Evolutionary conservation across 202 grass and related monocot species (phyloP).

Genomic region (Digitaria exilis): DNA sequence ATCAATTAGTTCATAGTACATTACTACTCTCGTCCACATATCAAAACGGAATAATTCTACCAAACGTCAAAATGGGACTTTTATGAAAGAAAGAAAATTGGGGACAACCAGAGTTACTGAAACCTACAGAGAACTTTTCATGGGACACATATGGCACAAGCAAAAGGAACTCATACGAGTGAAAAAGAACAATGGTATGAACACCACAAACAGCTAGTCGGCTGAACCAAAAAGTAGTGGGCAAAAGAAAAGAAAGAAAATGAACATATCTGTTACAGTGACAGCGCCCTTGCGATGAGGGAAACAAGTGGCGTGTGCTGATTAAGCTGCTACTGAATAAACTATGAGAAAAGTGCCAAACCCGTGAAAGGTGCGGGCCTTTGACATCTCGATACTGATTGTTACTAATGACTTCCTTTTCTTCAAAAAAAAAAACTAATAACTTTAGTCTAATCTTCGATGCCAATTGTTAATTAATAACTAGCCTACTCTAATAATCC

Average conservation of each 20-base stretch:
- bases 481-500: conserved; percentile 2
- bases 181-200: conserved; percentile 10
- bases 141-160: conserved; percentile 4
- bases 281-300: neutral
- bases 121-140: conserved; percentile 13
- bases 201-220: neutral
- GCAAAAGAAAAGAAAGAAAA: neutral
- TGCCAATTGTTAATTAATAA: conserved; percentile 1
- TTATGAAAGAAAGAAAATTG: conserved; percentile 7
- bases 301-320: conserved; percentile 39
- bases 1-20: neutral
- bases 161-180: neutral
- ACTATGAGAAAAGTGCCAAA: conserved; percentile 4
- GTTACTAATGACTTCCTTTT: neutral
- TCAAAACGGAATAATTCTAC: neutral
- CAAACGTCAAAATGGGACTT: neutral
- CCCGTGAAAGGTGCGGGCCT: conserved; percentile 35
- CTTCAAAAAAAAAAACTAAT: neutral
- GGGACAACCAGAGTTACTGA: neutral
- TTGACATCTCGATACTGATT: conserved; percentile 27
- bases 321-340: conserved; percentile 37
- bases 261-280: neutral
- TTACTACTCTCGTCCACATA: conserved; percentile 9
- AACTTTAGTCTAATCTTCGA: neutral
- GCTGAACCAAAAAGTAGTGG: neutral